Evolutionary conservation across 1,139 yeast genomes (phyloP).

Genomic region (Scheffersomyces insectosa): DNA sequence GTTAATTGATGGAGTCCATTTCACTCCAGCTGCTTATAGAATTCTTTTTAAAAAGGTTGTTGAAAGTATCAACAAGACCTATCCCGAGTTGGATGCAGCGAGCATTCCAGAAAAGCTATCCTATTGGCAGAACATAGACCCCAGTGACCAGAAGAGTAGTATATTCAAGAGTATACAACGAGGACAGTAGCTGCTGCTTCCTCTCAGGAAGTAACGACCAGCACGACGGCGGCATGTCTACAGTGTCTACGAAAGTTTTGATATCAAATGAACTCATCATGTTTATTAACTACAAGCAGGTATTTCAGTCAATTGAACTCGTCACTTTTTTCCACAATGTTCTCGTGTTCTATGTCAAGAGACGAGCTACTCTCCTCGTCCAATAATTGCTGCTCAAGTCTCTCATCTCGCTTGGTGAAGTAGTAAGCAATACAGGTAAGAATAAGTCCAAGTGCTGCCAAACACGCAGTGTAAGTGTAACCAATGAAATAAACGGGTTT

Average conservation of each 20-base stretch:
- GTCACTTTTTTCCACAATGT: too few species aligned
- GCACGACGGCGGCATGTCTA: too few species aligned
- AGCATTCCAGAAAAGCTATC: constrained; percentile 34
- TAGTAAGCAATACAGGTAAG: constrained; percentile 25
- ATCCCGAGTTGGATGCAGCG: constrained; percentile 50
- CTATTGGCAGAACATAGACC: constrained; percentile 16
- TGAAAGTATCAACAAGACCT: constrained; percentile 35
- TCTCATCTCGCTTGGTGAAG: constrained; percentile 34
- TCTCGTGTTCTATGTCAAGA: too few species aligned
- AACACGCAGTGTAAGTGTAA: constrained; percentile 23
- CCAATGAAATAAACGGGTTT: constrained; percentile 30
- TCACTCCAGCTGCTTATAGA: constrained; percentile 58
- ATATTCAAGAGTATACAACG: neutral
- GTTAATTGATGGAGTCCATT: constrained; percentile 67
- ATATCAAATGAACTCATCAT: too few species aligned
- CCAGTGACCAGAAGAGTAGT: constrained; percentile 2
- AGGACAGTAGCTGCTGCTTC: too few species aligned
- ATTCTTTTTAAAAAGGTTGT: constrained; percentile 48
- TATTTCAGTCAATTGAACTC: too few species aligned
- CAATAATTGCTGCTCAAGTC: constrained; percentile 1
- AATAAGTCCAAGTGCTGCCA: constrained; percentile 19
- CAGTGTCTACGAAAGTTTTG: too few species aligned
- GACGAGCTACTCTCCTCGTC: neutral
- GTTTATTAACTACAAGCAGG: too few species aligned
- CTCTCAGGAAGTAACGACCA: too few species aligned